These are phyloP conservation scores for Peniophora sp. DNA, from an alignment of 1,284 basidiomycete species.

Conservation along the genomic window DNA sequence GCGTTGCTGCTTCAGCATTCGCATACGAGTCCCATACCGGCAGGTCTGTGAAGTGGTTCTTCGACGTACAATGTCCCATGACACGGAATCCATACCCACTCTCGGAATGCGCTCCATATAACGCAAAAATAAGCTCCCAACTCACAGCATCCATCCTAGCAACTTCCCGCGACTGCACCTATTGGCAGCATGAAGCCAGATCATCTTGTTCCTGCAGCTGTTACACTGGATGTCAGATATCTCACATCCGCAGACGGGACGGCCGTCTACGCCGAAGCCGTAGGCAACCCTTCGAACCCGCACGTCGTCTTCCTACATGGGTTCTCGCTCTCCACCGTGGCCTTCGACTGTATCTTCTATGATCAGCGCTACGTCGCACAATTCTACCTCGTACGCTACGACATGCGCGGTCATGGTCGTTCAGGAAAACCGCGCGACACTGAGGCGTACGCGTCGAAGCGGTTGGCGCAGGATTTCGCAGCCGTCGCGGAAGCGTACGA, in stretches of 20 bases:
- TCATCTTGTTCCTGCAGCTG: no score
- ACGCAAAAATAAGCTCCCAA: no score
- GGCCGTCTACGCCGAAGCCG: conserved; percentile 24
- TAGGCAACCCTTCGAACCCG: conserved; percentile 28
- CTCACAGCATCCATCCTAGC: no score
- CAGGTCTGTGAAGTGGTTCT: no score
- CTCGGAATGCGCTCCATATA: no score
- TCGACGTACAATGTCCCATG: no score
- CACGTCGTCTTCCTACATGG: conserved; percentile 32
- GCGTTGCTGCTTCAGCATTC: no score
- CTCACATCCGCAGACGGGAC: conserved; percentile 16
- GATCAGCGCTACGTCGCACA: conserved; percentile 20
- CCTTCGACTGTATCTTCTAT: conserved; percentile 25
- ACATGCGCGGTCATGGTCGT: conserved; percentile 22
- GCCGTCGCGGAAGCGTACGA: conserved; percentile 18
- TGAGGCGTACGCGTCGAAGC: conserved; percentile 13
- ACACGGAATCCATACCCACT: no score
- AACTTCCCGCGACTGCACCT: no score
- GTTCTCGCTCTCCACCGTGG: conserved; percentile 19
- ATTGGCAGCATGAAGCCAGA: no score
- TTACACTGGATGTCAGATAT: conserved; percentile 11
- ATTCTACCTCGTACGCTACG: conserved; percentile 27
- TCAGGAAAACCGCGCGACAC: conserved; percentile 14
- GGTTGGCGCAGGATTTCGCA: conserved; percentile 20
- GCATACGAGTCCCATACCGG: no score